Evolutionary conservation across 164 flowering plant genomes (phyloP).

Genomic region (Umbellularia californica): DNA sequence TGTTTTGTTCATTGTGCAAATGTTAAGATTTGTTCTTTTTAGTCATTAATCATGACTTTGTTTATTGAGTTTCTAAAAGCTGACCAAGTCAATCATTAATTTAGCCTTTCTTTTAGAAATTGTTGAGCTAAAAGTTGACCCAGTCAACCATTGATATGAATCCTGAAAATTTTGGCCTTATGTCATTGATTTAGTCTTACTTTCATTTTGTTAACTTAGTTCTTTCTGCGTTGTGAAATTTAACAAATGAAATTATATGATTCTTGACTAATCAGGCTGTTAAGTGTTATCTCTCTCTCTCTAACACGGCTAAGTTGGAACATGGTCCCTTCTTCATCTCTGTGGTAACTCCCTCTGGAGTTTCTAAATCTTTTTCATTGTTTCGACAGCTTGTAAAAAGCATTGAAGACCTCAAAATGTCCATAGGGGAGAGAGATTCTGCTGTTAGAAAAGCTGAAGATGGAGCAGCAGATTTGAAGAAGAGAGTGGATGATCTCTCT

Average conservation of each 20-base stretch:
- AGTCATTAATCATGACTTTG: too few species aligned
- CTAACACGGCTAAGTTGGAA: background rate
- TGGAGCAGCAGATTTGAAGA: slow-evolving; percentile 82
- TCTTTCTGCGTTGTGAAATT: background rate
- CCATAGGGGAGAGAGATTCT: slow-evolving; percentile 58
- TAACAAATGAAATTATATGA: background rate
- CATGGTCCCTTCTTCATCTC: background rate
- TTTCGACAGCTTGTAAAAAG: slow-evolving; percentile 50
- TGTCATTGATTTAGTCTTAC: too few species aligned
- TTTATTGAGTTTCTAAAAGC: too few species aligned
- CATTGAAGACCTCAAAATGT: slow-evolving; percentile 64
- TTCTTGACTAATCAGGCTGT: background rate
- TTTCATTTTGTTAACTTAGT: too few species aligned
- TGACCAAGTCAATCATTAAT: too few species aligned
- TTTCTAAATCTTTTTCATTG: background rate
- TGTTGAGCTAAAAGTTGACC: background rate
- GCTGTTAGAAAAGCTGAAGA: slow-evolving; percentile 79
- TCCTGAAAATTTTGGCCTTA: background rate
- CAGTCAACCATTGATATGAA: background rate
- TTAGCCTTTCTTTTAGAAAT: background rate
- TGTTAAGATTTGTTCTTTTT: too few species aligned
- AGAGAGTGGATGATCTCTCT: slow-evolving; percentile 54
- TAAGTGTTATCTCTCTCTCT: background rate
- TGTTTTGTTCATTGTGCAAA: too few species aligned
- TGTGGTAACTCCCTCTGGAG: too few species aligned